These are phyloP conservation scores for Coffea humblotiana DNA, from an alignment of 305 asterid species.

Conservation along the genomic window DNA sequence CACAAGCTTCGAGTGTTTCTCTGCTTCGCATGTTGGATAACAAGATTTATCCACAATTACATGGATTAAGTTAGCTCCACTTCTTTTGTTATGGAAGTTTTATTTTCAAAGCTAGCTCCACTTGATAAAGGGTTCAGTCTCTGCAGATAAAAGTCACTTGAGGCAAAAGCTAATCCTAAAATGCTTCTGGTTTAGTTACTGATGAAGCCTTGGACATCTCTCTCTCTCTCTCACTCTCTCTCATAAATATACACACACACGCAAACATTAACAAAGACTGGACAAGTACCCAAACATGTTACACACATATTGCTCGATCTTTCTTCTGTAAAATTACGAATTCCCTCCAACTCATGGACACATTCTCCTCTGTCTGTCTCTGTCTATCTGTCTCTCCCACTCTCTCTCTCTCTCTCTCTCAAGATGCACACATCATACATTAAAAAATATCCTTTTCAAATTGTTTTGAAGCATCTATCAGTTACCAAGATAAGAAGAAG, in stretches of 20 bases:
- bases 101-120: no score
- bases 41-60: background rate
- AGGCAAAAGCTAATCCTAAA: background rate
- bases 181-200: background rate
- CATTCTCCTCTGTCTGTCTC: no score
- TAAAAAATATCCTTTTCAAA: no score
- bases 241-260: background rate
- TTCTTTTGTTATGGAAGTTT: no score
- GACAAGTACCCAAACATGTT: background rate
- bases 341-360: background rate
- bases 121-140: background rate
- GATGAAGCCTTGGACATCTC: no score
- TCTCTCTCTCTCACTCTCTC: background rate
- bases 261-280: no score
- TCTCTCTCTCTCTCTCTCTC: background rate
- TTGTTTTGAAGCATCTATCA: no score
- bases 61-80: background rate
- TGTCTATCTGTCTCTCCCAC: no score
- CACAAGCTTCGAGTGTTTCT: background rate
- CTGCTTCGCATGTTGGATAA: background rate
- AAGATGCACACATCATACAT: background rate
- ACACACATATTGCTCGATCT: background rate
- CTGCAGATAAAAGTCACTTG: background rate
- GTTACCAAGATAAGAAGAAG: no score
- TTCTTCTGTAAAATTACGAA: background rate